phyloP scores from a whole-genome alignment of 2,329 filamentous ascomycete genomes.

The Stagonosporopsis rhizophila region DNA sequence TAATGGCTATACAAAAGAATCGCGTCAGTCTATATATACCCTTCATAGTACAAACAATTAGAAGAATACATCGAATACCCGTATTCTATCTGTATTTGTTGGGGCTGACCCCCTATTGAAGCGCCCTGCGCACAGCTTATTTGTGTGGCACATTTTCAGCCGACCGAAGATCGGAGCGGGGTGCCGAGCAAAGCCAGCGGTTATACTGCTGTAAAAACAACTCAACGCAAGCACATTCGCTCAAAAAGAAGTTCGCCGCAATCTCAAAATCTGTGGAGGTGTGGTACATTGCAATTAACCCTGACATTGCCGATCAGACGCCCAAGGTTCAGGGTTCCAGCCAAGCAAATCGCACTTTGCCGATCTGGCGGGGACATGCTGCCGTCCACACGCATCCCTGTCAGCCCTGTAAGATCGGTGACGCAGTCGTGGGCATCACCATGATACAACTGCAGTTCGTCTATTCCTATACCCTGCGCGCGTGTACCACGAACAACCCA shows the following conservation, averaged over 20 bases:
- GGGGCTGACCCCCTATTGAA: background rate
- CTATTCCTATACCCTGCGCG: background rate
- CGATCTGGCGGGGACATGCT: constrained; percentile 6
- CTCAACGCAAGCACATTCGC: background rate
- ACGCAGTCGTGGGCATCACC: constrained; percentile 23
- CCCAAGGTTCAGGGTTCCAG: constrained; percentile 1
- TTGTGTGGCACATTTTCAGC: background rate
- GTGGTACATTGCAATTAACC: constrained; percentile 2
- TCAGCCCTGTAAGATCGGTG: constrained; percentile 20
- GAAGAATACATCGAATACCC: constrained; percentile 2
- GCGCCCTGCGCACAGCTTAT: background rate
- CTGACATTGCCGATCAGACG: constrained; percentile 4
- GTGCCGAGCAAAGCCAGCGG: constrained; percentile 6
- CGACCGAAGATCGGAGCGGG: constrained; percentile 5
- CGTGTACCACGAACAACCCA: background rate
- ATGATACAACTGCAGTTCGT: constrained; percentile 3
- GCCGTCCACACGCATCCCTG: constrained; percentile 14
- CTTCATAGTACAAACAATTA: constrained; percentile 16
- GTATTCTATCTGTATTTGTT: background rate
- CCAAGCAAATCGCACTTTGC: constrained; percentile 8
- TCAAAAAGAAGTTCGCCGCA: background rate
- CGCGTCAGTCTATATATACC: constrained; percentile 19
- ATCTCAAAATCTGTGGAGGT: background rate
- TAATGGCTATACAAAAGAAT: constrained; percentile 29
- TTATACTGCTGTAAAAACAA: background rate